These are phyloP conservation scores for Apiospora pterosperma DNA, from an alignment of 2,329 filamentous ascomycete genomes.

Conservation along the genomic window DNA sequence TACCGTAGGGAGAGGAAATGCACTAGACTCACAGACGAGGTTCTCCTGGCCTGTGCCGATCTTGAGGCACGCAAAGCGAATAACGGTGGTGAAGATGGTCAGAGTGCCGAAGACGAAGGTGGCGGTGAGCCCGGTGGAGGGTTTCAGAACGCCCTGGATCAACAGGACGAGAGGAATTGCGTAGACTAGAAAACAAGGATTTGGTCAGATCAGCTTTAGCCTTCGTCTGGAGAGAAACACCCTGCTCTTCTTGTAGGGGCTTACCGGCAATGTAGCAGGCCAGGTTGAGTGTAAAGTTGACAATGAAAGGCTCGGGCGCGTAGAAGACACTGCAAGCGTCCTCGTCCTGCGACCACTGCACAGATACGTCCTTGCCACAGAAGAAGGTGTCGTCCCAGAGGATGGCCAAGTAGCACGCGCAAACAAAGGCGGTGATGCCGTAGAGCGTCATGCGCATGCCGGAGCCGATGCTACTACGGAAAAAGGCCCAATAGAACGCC, in stretches of 20 bases:
- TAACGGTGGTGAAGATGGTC: constrained; percentile 20
- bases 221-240: not conserved
- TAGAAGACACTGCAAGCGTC: constrained; percentile 33
- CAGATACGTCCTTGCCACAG: constrained; percentile 29
- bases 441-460: constrained; percentile 26
- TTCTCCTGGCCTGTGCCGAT: constrained; percentile 21
- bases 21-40: constrained; percentile 19
- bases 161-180: constrained; percentile 27
- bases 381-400: constrained; percentile 33
- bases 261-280: constrained; percentile 29
- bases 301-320: constrained; percentile 28
- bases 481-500: constrained; percentile 33
- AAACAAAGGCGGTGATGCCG: constrained; percentile 29
- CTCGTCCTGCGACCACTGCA: constrained; percentile 33
- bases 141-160: constrained; percentile 18
- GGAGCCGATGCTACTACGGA: constrained; percentile 20
- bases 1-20: not conserved
- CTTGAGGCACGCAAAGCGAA: constrained; percentile 22
- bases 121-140: constrained; percentile 18
- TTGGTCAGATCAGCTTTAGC: not conserved
- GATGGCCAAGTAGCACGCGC: constrained; percentile 25
- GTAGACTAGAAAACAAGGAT: constrained; percentile 19
- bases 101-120: constrained; percentile 22
- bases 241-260: not conserved
- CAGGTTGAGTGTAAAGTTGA: constrained; percentile 31